Evolutionary conservation across 148 eudicot genomes (phyloP), one percentile per base, ranked within the genome.

Genomic region (Pouteria glomerata): DNA sequence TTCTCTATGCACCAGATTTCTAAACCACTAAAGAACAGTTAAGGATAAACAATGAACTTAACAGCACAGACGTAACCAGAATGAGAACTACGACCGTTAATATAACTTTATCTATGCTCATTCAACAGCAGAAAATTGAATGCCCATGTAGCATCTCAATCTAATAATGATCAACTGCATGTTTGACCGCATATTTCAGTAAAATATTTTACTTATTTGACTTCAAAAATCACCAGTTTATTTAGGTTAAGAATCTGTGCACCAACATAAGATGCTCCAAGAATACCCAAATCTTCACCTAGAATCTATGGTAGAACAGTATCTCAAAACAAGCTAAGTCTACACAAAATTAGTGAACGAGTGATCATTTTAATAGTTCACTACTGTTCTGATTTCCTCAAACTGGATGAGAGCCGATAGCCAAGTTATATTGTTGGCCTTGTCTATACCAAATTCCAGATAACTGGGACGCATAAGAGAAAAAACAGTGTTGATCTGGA

Each of bases 1-100:
- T 84, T 84, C 74, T 85, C 86, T 51, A 82, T 68, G 66, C 88
- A 80, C 96, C 96, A 90, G 52, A 90, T 78, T 78, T 85, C 90
- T 45, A 84, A 73, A 41, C 90, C 92, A 47, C 96, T 87, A 51
- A 64, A 70, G 24, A 66, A 31, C 50, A 53, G 79, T 78, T 71
- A 83, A 81, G 82, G 76, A 57, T 39, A 77, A 33, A 26, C 26
- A 57, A 16, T 56, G 39, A 64, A 35, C 26, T 41, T 57, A 24
- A n/a, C 1, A 19, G 55, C 26, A 11, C 37, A 71, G 66, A 56
- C 5, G 19, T 12, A 51, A 62, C 19, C 50, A 53, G 34, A 69
- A 52, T 37, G 18, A 13, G 29, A 29, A 39, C 35, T 66, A 18
- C 57, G 48, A 3, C 48, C 23, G 15, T 6, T 23, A 29, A 14